These are phyloP conservation scores for Leccinum sublutescens DNA, from an alignment of 768 basidiomycete species.

Conservation along the genomic window DNA sequence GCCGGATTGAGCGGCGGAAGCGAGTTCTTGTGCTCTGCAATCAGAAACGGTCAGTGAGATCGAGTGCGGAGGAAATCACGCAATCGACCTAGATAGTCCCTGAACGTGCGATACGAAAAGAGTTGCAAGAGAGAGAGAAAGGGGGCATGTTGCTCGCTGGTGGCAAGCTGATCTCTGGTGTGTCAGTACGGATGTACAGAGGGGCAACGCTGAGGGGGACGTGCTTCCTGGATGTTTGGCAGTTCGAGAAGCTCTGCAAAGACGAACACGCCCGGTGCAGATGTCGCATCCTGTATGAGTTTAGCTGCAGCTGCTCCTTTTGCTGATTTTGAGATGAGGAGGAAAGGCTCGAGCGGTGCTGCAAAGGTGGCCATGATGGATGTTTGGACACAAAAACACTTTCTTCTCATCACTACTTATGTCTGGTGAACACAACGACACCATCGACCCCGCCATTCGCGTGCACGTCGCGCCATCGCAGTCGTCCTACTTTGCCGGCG, in stretches of 20 bases:
- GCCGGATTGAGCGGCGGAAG: slow-evolving; percentile 68
- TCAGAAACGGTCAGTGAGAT: slow-evolving; percentile 4
- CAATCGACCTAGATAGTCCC: slow-evolving; percentile 71
- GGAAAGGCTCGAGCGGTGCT: slow-evolving; percentile 81
- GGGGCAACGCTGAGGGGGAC: slow-evolving; percentile 11
- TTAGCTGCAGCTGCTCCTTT: slow-evolving; percentile 94
- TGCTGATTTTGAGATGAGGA: slow-evolving; percentile 88
- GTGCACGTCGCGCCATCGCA: slow-evolving; percentile 77
- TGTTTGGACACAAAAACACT: slow-evolving; percentile 18
- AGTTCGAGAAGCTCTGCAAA: slow-evolving; percentile 87
- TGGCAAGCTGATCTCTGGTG: slow-evolving; percentile 53
- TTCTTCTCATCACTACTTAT: slow-evolving; percentile 6
- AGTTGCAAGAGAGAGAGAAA: slow-evolving; percentile 70
- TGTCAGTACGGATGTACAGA: slow-evolving; percentile 4
- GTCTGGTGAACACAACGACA: slow-evolving; percentile 18
- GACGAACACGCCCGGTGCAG: slow-evolving; percentile 88
- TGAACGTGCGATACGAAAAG: slow-evolving; percentile 88
- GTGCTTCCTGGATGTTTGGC: slow-evolving; percentile 81
- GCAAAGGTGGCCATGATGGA: slow-evolving; percentile 46
- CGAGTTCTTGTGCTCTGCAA: slow-evolving; percentile 59
- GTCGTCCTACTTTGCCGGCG: slow-evolving; percentile 92
- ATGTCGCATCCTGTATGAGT: slow-evolving; percentile 79
- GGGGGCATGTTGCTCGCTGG: slow-evolving; percentile 59
- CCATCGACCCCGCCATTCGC: slow-evolving; percentile 51
- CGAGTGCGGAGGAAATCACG: not conserved